phyloP scores from a whole-genome alignment of 495 filamentous ascomycete genomes.

The Aspergillus incahuasiensis region DNA sequence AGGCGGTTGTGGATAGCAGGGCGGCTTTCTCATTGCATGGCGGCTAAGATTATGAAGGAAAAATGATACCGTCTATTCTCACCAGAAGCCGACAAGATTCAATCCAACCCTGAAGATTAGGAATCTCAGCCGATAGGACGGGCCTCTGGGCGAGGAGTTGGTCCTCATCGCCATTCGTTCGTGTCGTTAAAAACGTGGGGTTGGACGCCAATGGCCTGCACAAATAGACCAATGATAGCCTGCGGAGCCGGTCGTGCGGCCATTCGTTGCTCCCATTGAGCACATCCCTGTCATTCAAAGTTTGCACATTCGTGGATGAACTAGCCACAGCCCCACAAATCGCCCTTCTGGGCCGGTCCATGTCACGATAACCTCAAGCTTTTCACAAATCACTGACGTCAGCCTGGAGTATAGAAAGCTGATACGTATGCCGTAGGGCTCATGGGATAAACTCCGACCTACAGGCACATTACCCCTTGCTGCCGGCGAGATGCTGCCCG shows the following conservation, averaged over 20 bases:
- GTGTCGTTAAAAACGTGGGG: not conserved
- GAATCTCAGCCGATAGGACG: slow-evolving; percentile 1
- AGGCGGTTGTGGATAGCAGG: not conserved
- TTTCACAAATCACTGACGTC: not conserved
- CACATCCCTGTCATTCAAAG: not conserved
- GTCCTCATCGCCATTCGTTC: not conserved
- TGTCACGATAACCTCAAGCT: slow-evolving; percentile 6
- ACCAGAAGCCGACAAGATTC: not conserved
- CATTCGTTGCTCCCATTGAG: no score
- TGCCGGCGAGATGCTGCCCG: not conserved
- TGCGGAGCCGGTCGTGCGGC: no score
- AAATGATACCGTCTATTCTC: not conserved
- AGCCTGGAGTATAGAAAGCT: not conserved
- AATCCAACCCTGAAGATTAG: not conserved
- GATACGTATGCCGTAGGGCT: not conserved
- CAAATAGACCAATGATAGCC: not conserved
- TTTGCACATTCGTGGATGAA: not conserved
- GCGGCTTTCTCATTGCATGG: not conserved
- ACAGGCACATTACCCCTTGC: not conserved
- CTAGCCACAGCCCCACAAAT: not conserved
- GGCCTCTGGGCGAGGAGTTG: not conserved
- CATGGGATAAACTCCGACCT: not conserved
- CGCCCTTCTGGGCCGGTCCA: not conserved
- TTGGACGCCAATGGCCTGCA: not conserved
- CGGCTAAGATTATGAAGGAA: not conserved